These are phyloP conservation scores for Cryphonectria parasitica DNA, from an alignment of 2,329 filamentous ascomycete species.

Conservation along the genomic window DNA sequence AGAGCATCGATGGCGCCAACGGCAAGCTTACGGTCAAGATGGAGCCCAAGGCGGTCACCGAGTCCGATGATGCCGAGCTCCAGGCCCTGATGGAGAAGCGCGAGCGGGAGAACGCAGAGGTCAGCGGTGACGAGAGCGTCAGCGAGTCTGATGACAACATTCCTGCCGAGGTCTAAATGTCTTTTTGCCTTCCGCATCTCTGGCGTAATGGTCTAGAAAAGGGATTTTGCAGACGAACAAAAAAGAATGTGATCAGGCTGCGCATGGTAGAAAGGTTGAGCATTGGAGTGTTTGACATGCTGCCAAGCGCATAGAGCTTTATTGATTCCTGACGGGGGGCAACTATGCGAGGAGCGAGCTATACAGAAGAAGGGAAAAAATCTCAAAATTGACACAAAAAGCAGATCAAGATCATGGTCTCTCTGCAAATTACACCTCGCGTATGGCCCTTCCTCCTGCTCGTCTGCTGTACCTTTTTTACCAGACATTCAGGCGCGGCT, in stretches of 20 bases:
- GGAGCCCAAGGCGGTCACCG: slow-evolving; percentile 98
- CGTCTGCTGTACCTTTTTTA: not conserved
- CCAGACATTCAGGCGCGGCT: too few relatives aligned
- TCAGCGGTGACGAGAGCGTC: slow-evolving; percentile 95
- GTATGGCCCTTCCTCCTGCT: not conserved
- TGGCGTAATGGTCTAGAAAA: slow-evolving; percentile 25
- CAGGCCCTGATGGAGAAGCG: slow-evolving; percentile 99
- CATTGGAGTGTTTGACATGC: not conserved
- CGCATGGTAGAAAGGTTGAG: not conserved
- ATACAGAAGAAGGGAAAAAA: slow-evolving; percentile 7
- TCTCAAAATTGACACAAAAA: not conserved
- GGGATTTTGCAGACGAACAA: slow-evolving; percentile 13
- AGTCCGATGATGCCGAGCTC: slow-evolving; percentile 95
- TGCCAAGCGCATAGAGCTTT: not conserved
- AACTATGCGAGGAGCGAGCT: not conserved
- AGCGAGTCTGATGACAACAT: slow-evolving; percentile 93
- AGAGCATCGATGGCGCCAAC: slow-evolving; percentile 75
- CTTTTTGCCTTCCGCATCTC: slow-evolving; percentile 21
- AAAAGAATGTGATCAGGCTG: not conserved
- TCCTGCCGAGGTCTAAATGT: slow-evolving; percentile 35
- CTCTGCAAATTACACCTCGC: not conserved
- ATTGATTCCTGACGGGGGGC: not conserved
- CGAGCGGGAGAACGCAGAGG: slow-evolving; percentile 95
- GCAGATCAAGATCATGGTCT: not conserved
- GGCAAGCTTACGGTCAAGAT: slow-evolving; percentile 91